A percentile compares a stretch with the other conserved stretches of the same genome.
These are phyloP conservation scores for Pestalotiopsis sp. DNA, from an alignment of 2,329 filamentous ascomycete species.

Conservation along the genomic window DNA sequence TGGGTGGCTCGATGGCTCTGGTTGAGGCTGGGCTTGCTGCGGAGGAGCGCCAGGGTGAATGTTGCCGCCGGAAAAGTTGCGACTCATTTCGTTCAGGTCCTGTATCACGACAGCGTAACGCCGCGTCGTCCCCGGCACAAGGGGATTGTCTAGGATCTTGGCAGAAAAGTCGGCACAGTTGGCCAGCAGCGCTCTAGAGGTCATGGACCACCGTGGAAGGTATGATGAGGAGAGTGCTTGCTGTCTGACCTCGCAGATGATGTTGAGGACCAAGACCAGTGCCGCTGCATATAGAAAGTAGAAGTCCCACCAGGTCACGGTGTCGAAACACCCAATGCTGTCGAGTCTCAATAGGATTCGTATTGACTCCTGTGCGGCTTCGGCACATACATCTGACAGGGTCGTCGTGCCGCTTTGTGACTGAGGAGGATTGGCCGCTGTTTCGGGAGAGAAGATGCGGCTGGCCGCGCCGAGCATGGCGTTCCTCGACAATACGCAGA, in stretches of 20 bases:
- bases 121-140: constrained; percentile 37
- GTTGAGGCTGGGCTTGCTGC: background rate
- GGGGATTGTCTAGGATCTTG: constrained; percentile 30
- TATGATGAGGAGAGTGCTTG: constrained; percentile 16
- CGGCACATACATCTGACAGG: constrained; percentile 37
- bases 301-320: constrained; percentile 41
- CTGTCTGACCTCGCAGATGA: constrained; percentile 32
- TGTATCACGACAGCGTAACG: constrained; percentile 37
- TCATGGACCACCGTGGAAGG: constrained; percentile 28
- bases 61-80: constrained; percentile 13
- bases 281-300: constrained; percentile 39
- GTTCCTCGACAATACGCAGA: constrained; percentile 37
- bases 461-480: constrained; percentile 36
- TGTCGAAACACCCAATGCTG: constrained; percentile 36
- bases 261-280: constrained; percentile 37
- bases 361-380: constrained; percentile 35
- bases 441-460: background rate
- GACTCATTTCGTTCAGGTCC: constrained; percentile 29
- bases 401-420: constrained; percentile 27
- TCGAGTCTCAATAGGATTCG: constrained; percentile 36
- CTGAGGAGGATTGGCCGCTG: constrained; percentile 22
- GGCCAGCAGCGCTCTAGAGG: constrained; percentile 27
- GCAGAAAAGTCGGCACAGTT: constrained; percentile 32
- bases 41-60: background rate
- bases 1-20: background rate